Base-by-base conservation (phyloP, 345 rosid genomes). In the Cardamine resedifolia region DNA sequence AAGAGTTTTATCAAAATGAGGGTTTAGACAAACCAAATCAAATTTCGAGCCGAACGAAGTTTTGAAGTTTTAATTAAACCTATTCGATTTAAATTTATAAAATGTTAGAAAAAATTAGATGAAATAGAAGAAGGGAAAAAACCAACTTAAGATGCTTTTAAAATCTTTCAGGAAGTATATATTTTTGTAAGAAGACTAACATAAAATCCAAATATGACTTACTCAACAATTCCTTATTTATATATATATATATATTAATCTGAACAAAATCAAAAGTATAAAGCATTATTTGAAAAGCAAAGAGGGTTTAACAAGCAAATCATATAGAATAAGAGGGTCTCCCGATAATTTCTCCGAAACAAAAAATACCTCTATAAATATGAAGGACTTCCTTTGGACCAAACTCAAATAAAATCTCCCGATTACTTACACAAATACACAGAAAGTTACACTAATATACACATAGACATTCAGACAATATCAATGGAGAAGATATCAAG, bases 401-500 rank as follows among this genome's bases (percentile, higher is more conserved):
- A 67, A 50, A 49, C 66, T 74, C 62, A 74, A 74, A 74, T 49
- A 28, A 66, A 58, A 58, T 66, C 47, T 58, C 23, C 5, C 4
- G 26, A 10, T n/a, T 43, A 74, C 41, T 45, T 20, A 49, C 23
- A 60, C 27, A 23, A 28, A 61, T 6, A 71, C 62, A 62, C 45
- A 61, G 5, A 50, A 19, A 45, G 15, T 38, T 38, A 20, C 44
- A 58, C 19, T 18, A 53, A n/a, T 11, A 10, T 26, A 23, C 28
- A 51, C 48, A 68, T 10, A 26, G 34, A 24, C 3, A 44, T 33
- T 44, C 18, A 48, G 23, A 36, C 2, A 19, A 28, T 10, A 71
- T 52, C 60, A n/a, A 88, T 88, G 95, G 95, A 88, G 10, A 64
- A 23, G 21, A 71, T 87, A 59, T 78, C 80, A 60, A 68, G 81